These are phyloP conservation scores for Pharnaceum exiguum DNA, from an alignment of 148 eudicot genomes.

Conservation along the genomic window DNA sequence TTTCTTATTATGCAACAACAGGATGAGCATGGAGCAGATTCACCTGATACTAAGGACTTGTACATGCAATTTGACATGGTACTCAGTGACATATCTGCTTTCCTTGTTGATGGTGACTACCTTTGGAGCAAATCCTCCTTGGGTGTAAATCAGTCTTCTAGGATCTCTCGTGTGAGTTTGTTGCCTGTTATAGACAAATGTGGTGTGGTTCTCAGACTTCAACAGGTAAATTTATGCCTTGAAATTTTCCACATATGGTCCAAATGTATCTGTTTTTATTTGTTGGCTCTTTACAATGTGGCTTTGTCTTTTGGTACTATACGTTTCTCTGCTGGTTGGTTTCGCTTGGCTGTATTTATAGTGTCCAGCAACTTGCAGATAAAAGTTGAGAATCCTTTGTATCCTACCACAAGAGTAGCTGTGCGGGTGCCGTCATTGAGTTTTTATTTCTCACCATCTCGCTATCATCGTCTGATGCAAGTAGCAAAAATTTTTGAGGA, in stretches of 20 bases:
- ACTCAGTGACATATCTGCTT: constrained; percentile 89
- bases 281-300: neutral
- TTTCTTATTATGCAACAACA: constrained; percentile 29
- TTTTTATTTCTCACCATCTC: constrained; percentile 93
- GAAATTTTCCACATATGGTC: neutral
- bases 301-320: constrained; percentile 4
- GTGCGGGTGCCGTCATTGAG: constrained; percentile 84
- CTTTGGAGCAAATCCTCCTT: constrained; percentile 53
- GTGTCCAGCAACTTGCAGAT: constrained; percentile 39
- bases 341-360: neutral
- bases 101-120: constrained; percentile 90
- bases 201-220: constrained; percentile 78
- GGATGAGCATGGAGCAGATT: constrained; percentile 55
- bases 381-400: constrained; percentile 55
- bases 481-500: constrained; percentile 64
- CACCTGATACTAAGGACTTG: constrained; percentile 51
- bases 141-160: constrained; percentile 33
- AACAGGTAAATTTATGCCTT: constrained; percentile 55
- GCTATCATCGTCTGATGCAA: constrained; percentile 96
- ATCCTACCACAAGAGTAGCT: constrained; percentile 87
- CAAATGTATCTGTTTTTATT: neutral
- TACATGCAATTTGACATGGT: constrained; percentile 89
- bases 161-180: constrained; percentile 34
- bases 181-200: constrained; percentile 94
- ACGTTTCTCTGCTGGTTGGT: neutral